Conservation (phyloP, 2,329 filamentous ascomycete species). For the Curvularia spicifera region DNA sequence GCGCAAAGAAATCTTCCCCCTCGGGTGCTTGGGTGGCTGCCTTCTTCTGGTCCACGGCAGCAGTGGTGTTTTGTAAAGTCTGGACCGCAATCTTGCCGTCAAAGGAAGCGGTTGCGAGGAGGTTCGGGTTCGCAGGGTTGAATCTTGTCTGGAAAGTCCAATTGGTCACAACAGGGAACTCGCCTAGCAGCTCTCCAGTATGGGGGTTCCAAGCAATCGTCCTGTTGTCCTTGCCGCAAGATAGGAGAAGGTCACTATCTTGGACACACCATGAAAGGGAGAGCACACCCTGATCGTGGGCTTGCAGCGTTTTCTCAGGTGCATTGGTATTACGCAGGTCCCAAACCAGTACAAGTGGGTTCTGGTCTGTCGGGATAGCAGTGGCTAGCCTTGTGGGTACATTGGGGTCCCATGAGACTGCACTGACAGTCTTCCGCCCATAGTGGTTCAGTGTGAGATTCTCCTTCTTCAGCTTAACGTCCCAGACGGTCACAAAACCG, state of each 20-base stretch:
- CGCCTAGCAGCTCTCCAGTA: conserved; percentile 83
- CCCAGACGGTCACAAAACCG: conserved; percentile 97
- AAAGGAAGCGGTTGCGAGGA: conserved; percentile 94
- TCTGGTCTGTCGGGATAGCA: conserved; percentile 85
- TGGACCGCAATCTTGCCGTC: conserved; percentile 96
- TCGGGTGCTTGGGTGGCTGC: conserved; percentile 70
- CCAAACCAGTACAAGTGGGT: conserved; percentile 90
- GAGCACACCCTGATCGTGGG: conserved; percentile 92
- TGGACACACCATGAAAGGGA: conserved; percentile 96
- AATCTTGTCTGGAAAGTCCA: conserved; percentile 97
- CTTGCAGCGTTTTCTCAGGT: conserved; percentile 83
- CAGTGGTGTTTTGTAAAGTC: conserved; percentile 91
- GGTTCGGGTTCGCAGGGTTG: conserved; percentile 88
- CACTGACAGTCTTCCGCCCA: conserved; percentile 90
- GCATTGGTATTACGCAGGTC: conserved; percentile 95
- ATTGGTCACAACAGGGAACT: conserved; percentile 97
- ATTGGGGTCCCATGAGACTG: conserved; percentile 96
- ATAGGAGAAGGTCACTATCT: conserved; percentile 86
- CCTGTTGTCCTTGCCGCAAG: conserved; percentile 94
- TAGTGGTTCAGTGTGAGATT: conserved; percentile 89
- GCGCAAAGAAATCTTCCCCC: conserved; percentile 95
- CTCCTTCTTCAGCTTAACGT: conserved; percentile 97
- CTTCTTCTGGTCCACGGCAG: conserved; percentile 68
- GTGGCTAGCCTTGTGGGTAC: conserved; percentile 92
- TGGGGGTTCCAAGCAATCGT: conserved; percentile 97